phyloP scores from a whole-genome alignment of 768 basidiomycete species.

The Steccherinum ochraceum region DNA sequence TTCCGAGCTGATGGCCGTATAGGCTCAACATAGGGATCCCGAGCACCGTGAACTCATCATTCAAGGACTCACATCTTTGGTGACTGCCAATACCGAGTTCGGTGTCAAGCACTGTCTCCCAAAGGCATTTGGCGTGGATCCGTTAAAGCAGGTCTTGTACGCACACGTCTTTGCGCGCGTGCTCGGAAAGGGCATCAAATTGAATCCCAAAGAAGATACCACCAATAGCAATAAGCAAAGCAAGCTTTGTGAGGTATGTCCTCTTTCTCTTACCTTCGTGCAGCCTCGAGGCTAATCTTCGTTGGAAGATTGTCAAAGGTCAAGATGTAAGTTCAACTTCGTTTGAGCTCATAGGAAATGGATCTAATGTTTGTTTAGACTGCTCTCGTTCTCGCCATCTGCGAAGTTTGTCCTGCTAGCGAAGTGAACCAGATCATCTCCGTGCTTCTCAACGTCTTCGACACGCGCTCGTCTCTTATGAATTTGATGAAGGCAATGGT shows the following conservation, averaged over 20 bases:
- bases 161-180: constrained; percentile 80
- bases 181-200: constrained; percentile 73
- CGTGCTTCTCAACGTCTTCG: constrained; percentile 81
- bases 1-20: not conserved
- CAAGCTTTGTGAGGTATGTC: constrained; percentile 27
- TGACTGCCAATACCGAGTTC: constrained; percentile 79
- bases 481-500: constrained; percentile 77
- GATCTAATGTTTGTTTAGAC: constrained; percentile 55
- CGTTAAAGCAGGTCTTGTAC: constrained; percentile 69
- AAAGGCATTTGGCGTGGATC: constrained; percentile 69
- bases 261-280: not conserved
- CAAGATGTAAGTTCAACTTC: constrained; percentile 50
- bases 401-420: constrained; percentile 72
- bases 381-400: constrained; percentile 77
- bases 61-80: constrained; percentile 72
- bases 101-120: constrained; percentile 85
- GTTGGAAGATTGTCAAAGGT: constrained; percentile 58
- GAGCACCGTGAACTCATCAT: constrained; percentile 75
- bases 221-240: constrained; percentile 20
- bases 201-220: constrained; percentile 50
- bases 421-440: constrained; percentile 84
- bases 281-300: not conserved
- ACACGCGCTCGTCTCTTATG: constrained; percentile 68
- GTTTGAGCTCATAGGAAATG: too few relatives aligned
- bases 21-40: constrained; percentile 17